Conservation (phyloP, 495 filamentous ascomycete species). For the Elaphomyces granulatus region DNA sequence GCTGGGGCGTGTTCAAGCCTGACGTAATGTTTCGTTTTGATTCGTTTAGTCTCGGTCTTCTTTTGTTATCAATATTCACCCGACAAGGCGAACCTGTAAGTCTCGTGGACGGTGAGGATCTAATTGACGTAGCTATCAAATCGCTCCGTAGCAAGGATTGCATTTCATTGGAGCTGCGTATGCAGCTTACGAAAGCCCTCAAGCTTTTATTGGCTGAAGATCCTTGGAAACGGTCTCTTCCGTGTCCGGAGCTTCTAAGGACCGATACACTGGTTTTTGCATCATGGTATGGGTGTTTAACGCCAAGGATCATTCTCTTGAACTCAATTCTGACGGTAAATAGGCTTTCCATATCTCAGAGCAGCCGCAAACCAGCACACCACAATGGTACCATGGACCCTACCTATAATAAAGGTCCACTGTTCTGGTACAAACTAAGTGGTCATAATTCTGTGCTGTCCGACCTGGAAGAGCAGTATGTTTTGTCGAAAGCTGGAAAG, state of each 20-base stretch:
- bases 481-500: slow-evolving; percentile 4
- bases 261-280: slow-evolving; percentile 7
- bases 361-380: background rate
- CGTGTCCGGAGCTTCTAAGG: slow-evolving; percentile 7
- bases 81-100: slow-evolving; percentile 2
- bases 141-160: slow-evolving; percentile 4
- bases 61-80: slow-evolving; percentile 10
- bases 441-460: slow-evolving; percentile 7
- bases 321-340: too few species aligned
- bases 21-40: slow-evolving; percentile 12
- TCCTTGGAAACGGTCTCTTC: slow-evolving; percentile 7
- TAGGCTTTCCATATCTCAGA: too few species aligned
- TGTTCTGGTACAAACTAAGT: slow-evolving; percentile 13
- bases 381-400: slow-evolving; percentile 11
- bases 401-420: slow-evolving; percentile 13
- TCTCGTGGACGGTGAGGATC: slow-evolving; percentile 1
- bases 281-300: slow-evolving; percentile 7
- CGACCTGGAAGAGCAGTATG: slow-evolving; percentile 11
- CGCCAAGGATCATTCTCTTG: too few species aligned
- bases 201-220: slow-evolving; percentile 7
- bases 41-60: slow-evolving; percentile 10
- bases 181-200: slow-evolving; percentile 7
- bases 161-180: slow-evolving; percentile 4
- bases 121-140: background rate
- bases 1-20: slow-evolving; percentile 5